A percentile compares a stretch with the other conserved stretches of the same genome.
Evolutionary conservation across 495 filamentous ascomycete genomes (phyloP).

Genomic region (Aspergillus incahuasiensis): DNA sequence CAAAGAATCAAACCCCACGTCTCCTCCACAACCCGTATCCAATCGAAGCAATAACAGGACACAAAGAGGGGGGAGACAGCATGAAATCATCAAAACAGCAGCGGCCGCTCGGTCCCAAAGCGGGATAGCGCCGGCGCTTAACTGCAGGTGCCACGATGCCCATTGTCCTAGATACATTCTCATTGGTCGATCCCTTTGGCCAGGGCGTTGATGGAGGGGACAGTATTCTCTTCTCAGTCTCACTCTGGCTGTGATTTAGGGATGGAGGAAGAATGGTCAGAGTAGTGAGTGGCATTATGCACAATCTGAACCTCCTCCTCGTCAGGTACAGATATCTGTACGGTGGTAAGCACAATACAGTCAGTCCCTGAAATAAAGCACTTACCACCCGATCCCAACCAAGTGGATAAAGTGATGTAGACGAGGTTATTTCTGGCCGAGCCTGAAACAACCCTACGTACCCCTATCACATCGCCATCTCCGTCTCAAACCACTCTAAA

Average conservation of each 20-base stretch:
- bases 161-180: constrained; percentile 12
- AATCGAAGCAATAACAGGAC: constrained; percentile 1
- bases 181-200: constrained; percentile 11
- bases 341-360: neutral
- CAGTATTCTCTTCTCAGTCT: neutral
- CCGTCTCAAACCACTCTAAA: neutral
- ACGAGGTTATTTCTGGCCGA: neutral
- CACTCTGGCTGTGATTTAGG: neutral
- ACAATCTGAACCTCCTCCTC: neutral
- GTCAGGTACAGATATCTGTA: neutral
- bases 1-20: constrained; percentile 11
- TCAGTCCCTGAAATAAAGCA: constrained; percentile 1
- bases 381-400: neutral
- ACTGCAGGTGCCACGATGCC: constrained; percentile 19
- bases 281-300: neutral
- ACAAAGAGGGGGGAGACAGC: constrained; percentile 4
- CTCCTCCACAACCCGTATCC: constrained; percentile 1
- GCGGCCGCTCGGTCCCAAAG: neutral
- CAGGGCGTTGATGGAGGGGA: constrained; percentile 6
- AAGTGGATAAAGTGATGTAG: no score
- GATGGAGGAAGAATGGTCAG: neutral
- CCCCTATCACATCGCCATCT: constrained; percentile 4
- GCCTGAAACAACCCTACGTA: constrained; percentile 8
- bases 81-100: neutral
- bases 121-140: constrained; percentile 23